Evolutionary conservation across 495 filamentous ascomycete species (phyloP).

Genomic region (Pseudotulostoma volvatum): DNA sequence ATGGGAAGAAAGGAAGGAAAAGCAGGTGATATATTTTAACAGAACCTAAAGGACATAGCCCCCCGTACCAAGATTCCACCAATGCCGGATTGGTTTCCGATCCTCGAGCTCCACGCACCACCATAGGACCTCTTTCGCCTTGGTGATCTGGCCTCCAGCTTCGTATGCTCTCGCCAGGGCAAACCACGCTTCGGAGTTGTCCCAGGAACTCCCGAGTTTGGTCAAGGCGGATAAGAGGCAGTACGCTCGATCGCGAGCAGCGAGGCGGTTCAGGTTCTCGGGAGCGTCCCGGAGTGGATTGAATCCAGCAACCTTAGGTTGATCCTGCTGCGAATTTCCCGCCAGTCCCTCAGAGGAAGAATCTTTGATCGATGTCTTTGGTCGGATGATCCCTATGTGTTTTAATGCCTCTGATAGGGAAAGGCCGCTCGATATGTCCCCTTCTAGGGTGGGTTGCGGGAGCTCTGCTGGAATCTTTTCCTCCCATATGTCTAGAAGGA

Average conservation of each 20-base stretch:
- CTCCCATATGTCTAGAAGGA: conserved; percentile 74
- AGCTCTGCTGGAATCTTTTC: conserved; percentile 37
- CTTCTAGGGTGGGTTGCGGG: conserved; percentile 16
- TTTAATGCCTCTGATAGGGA: conserved; percentile 11
- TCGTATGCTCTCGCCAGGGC: conserved; percentile 74
- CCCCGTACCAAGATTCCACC: conserved; percentile 32
- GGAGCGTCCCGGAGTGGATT: conserved; percentile 21
- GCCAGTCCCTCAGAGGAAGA: not conserved
- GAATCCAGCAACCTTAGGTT: conserved; percentile 10
- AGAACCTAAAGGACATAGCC: conserved; percentile 27
- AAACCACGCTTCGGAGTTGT: conserved; percentile 87
- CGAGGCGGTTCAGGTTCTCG: conserved; percentile 56
- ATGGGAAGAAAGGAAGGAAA: too few species aligned
- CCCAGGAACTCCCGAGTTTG: conserved; percentile 78
- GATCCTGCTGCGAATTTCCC: not conserved
- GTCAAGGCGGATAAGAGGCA: conserved; percentile 65
- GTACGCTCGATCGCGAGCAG: conserved; percentile 73
- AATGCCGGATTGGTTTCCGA: conserved; percentile 29
- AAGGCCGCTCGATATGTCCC: conserved; percentile 14
- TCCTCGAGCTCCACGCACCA: conserved; percentile 53
- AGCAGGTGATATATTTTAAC: too few species aligned
- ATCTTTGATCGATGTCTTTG: conserved; percentile 3
- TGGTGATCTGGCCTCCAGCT: conserved; percentile 63
- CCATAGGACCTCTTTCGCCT: conserved; percentile 60
- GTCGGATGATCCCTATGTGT: not conserved